Evolutionary conservation across 2,329 filamentous ascomycete genomes (phyloP).

Genomic region (Penicillium sp.): DNA sequence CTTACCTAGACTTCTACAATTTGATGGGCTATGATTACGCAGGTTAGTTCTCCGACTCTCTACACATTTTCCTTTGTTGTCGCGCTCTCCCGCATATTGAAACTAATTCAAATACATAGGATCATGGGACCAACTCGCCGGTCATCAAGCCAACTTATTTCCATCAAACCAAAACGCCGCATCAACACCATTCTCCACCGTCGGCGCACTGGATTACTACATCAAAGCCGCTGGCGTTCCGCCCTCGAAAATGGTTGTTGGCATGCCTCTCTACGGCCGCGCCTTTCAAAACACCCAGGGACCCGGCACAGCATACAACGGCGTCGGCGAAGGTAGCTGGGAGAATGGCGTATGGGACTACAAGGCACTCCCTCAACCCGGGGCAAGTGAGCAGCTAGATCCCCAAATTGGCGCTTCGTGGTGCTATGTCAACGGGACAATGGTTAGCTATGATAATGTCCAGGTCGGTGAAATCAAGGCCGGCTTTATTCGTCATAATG

Average conservation of each 20-base stretch:
- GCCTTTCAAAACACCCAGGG: slow-evolving; percentile 79
- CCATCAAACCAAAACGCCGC: slow-evolving; percentile 55
- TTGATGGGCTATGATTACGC: slow-evolving; percentile 18
- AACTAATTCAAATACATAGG: background rate
- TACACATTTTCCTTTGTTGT: background rate
- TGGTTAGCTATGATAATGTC: slow-evolving; percentile 69
- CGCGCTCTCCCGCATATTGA: too few relatives aligned
- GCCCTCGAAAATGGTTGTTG: slow-evolving; percentile 73
- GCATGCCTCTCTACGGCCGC: slow-evolving; percentile 92
- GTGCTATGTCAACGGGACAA: slow-evolving; percentile 62
- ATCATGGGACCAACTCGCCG: slow-evolving; percentile 57
- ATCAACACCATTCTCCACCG: slow-evolving; percentile 74
- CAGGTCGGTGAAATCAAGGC: slow-evolving; percentile 66
- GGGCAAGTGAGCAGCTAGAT: slow-evolving; percentile 63
- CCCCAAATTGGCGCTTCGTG: slow-evolving; percentile 65
- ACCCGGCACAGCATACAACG: slow-evolving; percentile 65
- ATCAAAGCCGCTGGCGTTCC: slow-evolving; percentile 56
- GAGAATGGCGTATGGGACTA: slow-evolving; percentile 84
- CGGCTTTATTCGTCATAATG: slow-evolving; percentile 60
- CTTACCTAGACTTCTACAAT: slow-evolving; percentile 52
- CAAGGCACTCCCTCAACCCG: slow-evolving; percentile 72
- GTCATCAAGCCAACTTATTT: slow-evolving; percentile 79
- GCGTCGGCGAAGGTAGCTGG: slow-evolving; percentile 71
- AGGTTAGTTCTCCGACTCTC: slow-evolving; percentile 1
- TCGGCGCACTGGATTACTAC: slow-evolving; percentile 68